These are phyloP conservation scores for Pseudoscleropodium purum DNA, from an alignment of 225 moss, liverwort and hornwort species.

Conservation along the genomic window DNA sequence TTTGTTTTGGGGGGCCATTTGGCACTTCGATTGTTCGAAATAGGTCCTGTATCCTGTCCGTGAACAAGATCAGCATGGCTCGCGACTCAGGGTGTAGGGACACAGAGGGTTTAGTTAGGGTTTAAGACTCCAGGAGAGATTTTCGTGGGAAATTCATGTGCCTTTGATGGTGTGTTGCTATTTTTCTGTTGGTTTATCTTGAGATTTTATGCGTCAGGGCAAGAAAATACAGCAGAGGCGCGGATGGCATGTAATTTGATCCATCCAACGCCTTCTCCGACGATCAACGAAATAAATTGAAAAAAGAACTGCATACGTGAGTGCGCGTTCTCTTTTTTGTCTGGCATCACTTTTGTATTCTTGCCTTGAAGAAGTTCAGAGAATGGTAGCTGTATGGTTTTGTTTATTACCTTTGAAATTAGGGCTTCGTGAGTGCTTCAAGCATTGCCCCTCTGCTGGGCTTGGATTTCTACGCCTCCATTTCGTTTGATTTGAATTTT, in stretches of 20 bases:
- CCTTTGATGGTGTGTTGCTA: background rate
- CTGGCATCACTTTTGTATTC: background rate
- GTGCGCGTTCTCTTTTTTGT: background rate
- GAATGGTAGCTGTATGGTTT: background rate
- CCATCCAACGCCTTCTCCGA: background rate
- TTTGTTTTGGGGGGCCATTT: background rate
- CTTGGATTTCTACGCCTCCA: background rate
- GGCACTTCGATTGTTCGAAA: background rate
- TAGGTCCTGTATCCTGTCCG: background rate
- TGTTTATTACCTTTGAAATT: background rate
- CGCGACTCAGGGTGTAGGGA: background rate
- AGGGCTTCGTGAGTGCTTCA: background rate
- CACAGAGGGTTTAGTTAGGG: background rate
- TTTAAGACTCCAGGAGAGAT: background rate
- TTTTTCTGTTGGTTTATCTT: background rate
- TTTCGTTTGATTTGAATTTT: background rate
- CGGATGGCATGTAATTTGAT: slow-evolving; percentile 3
- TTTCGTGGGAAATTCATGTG: background rate
- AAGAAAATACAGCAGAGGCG: background rate
- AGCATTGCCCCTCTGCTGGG: background rate
- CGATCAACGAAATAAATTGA: background rate
- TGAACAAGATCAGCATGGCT: background rate
- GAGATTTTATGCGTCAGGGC: background rate
- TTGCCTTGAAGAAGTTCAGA: background rate
- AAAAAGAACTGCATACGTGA: background rate